Conservation (phyloP, 306 rosid species). For the Vachellia collinsii region DNA sequence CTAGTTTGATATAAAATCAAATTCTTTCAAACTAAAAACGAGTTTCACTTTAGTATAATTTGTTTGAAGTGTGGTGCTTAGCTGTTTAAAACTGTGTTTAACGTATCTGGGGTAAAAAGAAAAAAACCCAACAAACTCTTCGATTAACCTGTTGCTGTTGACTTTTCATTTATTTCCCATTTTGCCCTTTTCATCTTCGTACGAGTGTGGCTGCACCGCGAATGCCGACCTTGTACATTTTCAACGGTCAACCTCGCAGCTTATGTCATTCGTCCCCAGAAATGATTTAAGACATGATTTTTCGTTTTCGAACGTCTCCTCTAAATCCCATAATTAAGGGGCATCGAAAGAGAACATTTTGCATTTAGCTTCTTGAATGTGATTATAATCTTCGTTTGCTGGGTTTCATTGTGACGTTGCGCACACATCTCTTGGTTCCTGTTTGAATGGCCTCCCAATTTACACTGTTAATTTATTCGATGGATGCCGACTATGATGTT, state of each 20-base stretch:
- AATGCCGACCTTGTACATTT: not conserved
- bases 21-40: no score
- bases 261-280: not conserved
- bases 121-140: not conserved
- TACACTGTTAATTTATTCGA: not conserved
- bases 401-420: slow-evolving; percentile 2
- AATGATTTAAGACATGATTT: not conserved
- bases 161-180: slow-evolving; percentile 15
- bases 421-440: slow-evolving; percentile 12
- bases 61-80: no score
- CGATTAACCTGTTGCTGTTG: not conserved
- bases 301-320: not conserved
- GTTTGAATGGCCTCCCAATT: not conserved
- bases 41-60: no score
- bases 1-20: no score
- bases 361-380: not conserved
- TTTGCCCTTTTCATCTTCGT: not conserved
- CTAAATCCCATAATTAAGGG: not conserved
- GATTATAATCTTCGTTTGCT: not conserved
- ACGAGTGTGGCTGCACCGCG: not conserved
- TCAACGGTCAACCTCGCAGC: not conserved
- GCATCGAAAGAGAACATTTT: not conserved
- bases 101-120: no score
- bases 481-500: not conserved
- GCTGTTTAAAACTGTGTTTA: no score